A percentile compares a stretch with the other conserved stretches of the same genome.
Evolutionary conservation across 2,329 filamentous ascomycete species (phyloP).

Genomic region (Monosporascus sp.): DNA sequence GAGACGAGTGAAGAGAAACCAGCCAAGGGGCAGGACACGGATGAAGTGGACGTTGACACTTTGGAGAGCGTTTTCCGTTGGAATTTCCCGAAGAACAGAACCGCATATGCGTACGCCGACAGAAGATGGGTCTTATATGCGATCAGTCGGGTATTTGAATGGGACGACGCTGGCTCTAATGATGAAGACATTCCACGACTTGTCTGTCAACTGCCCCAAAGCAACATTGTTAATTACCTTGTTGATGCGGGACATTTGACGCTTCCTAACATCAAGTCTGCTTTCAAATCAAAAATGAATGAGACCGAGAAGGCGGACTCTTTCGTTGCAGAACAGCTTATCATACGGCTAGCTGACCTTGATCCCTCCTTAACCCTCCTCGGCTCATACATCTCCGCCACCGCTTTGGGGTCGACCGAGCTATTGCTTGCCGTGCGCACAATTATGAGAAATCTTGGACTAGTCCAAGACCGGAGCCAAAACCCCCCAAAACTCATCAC

Average conservation of each 20-base stretch:
- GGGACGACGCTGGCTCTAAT: constrained; percentile 40
- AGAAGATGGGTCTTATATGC: constrained; percentile 60
- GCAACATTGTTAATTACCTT: constrained; percentile 53
- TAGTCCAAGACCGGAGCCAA: constrained; percentile 41
- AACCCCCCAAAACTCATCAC: constrained; percentile 25
- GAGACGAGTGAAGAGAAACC: constrained; percentile 20
- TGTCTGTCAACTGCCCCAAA: constrained; percentile 41
- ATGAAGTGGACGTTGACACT: constrained; percentile 10
- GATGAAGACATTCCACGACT: constrained; percentile 35
- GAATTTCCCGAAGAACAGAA: constrained; percentile 40
- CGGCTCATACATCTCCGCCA: constrained; percentile 58
- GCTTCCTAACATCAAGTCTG: constrained; percentile 51
- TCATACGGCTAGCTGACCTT: constrained; percentile 56
- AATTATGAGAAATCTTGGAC: constrained; percentile 64
- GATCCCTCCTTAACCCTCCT: constrained; percentile 65
- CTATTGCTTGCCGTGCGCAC: constrained; percentile 60
- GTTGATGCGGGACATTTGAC: constrained; percentile 56
- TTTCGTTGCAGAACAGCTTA: constrained; percentile 55
- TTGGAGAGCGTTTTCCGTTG: constrained; percentile 37
- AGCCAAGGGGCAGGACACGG: constrained; percentile 13
- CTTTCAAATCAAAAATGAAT: constrained; percentile 45
- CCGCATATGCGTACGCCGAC: constrained; percentile 51
- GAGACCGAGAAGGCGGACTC: constrained; percentile 37
- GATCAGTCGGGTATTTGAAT: constrained; percentile 56
- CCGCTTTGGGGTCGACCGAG: constrained; percentile 60